phyloP scores from a whole-genome alignment of 1,139 yeast genomes.

The Kazachstania sp. region DNA sequence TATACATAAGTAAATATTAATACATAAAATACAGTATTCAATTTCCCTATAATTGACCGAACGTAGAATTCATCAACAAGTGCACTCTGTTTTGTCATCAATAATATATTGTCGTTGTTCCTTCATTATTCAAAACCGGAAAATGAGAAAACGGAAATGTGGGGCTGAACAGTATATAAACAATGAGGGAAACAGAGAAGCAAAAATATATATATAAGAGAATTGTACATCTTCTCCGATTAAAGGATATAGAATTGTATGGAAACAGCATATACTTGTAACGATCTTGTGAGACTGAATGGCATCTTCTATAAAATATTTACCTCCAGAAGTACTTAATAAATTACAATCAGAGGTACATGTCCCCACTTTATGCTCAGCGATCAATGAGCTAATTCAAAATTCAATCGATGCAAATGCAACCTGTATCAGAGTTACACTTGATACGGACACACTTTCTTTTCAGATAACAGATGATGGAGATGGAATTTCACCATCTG shows the following conservation, averaged over 20 bases:
- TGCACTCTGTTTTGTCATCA: too few relatives aligned
- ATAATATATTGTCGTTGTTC: background rate
- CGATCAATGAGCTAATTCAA: slow-evolving; percentile 38
- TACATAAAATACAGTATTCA: too few relatives aligned
- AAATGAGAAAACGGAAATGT: too few relatives aligned
- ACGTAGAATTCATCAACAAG: too few relatives aligned
- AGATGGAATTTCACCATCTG: slow-evolving; percentile 44
- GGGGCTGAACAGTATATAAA: too few relatives aligned
- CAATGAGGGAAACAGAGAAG: too few relatives aligned
- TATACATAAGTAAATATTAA: too few relatives aligned
- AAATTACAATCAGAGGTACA: slow-evolving; percentile 26
- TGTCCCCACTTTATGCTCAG: slow-evolving; percentile 28
- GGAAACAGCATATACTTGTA: too few relatives aligned
- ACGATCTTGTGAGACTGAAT: background rate
- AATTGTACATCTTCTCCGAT: too few relatives aligned
- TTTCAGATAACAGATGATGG: slow-evolving; percentile 48
- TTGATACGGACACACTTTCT: slow-evolving; percentile 36
- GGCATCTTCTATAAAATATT: slow-evolving; percentile 10
- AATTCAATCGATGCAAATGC: slow-evolving; percentile 53
- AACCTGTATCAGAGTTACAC: slow-evolving; percentile 31
- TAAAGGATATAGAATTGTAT: too few relatives aligned
- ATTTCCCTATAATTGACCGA: too few relatives aligned
- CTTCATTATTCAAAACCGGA: background rate
- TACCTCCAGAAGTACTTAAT: slow-evolving; percentile 15
- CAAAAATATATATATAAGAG: too few relatives aligned